Conservation (phyloP, 345 rosid genomes). For the Excoecaria cochinchinensis region DNA sequence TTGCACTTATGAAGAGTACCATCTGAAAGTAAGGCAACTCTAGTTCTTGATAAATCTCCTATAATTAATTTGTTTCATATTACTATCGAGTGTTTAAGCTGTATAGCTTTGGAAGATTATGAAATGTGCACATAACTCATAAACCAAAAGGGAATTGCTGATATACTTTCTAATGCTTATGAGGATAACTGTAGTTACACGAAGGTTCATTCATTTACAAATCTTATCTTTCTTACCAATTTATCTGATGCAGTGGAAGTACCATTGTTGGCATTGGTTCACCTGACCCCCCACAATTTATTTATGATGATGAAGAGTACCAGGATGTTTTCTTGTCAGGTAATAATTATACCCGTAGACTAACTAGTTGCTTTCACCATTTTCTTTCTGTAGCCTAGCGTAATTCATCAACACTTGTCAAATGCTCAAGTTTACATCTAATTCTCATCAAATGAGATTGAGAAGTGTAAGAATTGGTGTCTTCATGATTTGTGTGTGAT, state of each 20-base stretch:
- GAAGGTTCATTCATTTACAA: not conserved
- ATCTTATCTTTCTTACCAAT: slow-evolving; percentile 7
- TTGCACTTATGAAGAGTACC: not conserved
- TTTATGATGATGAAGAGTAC: slow-evolving; percentile 80
- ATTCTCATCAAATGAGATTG: not conserved
- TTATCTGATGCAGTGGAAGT: slow-evolving; percentile 67
- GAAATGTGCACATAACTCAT: not conserved
- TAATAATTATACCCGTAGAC: slow-evolving; percentile 22
- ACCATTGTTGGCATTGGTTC: slow-evolving; percentile 93
- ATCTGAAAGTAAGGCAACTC: not conserved
- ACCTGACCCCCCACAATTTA: slow-evolving; percentile 87
- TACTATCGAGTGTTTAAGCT: not conserved
- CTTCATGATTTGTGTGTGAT: not conserved
- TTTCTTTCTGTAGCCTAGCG: not conserved
- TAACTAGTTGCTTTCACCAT: not conserved
- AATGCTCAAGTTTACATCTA: not conserved
- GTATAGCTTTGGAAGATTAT: not conserved
- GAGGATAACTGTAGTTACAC: not conserved
- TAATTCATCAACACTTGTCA: not conserved
- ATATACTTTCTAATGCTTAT: not conserved
- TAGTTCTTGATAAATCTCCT: not conserved
- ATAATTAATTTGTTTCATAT: not conserved
- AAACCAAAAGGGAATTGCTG: not conserved
- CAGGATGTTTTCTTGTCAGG: slow-evolving; percentile 82
- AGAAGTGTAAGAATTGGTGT: not conserved